Conservation (phyloP, 2,329 filamentous ascomycete species). For the Aspergillus pseudonomiae region DNA sequence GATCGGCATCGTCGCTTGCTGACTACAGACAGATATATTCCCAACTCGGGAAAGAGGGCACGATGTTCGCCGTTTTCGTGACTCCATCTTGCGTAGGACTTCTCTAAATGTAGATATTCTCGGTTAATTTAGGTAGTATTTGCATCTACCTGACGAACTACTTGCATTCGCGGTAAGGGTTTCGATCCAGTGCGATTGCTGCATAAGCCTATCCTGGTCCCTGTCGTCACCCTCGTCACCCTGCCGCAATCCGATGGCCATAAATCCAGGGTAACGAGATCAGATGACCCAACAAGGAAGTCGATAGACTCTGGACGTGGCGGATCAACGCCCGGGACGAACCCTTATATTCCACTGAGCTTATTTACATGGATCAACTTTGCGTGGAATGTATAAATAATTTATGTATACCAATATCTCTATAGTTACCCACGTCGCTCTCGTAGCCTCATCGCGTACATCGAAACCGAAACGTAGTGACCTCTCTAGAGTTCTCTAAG, state of each 20-base stretch:
- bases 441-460: background rate
- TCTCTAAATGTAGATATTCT: background rate
- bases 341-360: no score
- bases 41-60: background rate
- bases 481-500: background rate
- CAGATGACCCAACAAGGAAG: background rate
- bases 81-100: no score
- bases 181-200: background rate
- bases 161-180: background rate
- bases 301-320: background rate
- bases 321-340: no score
- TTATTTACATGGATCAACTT: no score
- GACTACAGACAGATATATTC: background rate
- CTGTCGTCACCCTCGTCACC: background rate
- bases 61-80: background rate
- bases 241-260: background rate
- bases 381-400: no score
- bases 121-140: background rate
- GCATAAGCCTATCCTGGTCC: background rate
- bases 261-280: background rate
- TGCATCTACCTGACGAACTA: background rate
- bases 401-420: no score
- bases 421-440: no score
- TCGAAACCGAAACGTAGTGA: background rate
- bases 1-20: background rate